Conservation (phyloP, 495 filamentous ascomycete species). For the Penicillium canescens region DNA sequence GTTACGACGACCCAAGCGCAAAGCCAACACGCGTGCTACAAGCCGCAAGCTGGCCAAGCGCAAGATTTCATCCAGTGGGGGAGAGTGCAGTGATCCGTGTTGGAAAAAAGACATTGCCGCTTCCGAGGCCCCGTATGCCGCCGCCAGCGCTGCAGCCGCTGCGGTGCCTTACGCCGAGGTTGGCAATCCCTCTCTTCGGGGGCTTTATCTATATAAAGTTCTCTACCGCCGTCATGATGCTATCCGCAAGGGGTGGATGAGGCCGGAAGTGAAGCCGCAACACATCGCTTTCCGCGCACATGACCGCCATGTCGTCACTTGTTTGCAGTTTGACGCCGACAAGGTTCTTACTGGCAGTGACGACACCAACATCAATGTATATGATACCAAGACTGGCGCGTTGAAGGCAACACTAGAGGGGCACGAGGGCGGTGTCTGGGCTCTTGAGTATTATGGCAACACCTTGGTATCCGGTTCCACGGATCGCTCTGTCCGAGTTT, state of each 20-base stretch:
- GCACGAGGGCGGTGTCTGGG: conserved; percentile 98
- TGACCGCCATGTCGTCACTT: conserved; percentile 94
- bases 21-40: conserved; percentile 46
- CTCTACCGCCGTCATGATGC: conserved; percentile 90
- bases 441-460: conserved; percentile 93
- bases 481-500: conserved; percentile 92
- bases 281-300: conserved; percentile 97
- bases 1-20: conserved; percentile 52
- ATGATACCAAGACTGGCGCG: conserved; percentile 93
- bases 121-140: conserved; percentile 79
- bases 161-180: conserved; percentile 81
- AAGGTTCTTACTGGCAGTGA: conserved; percentile 98
- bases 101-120: conserved; percentile 45
- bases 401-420: conserved; percentile 80
- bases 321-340: conserved; percentile 94
- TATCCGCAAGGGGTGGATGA: conserved; percentile 89
- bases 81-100: conserved; percentile 38
- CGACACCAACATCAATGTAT: conserved; percentile 97
- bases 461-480: conserved; percentile 95
- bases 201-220: conserved; percentile 92
- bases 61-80: conserved; percentile 50
- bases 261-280: conserved; percentile 76
- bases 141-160: conserved; percentile 75
- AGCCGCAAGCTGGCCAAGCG: conserved; percentile 55
- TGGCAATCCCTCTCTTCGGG: conserved; percentile 74